Conservation (phyloP, 2,329 filamentous ascomycete genomes). For the Verticillium tricorpus region DNA sequence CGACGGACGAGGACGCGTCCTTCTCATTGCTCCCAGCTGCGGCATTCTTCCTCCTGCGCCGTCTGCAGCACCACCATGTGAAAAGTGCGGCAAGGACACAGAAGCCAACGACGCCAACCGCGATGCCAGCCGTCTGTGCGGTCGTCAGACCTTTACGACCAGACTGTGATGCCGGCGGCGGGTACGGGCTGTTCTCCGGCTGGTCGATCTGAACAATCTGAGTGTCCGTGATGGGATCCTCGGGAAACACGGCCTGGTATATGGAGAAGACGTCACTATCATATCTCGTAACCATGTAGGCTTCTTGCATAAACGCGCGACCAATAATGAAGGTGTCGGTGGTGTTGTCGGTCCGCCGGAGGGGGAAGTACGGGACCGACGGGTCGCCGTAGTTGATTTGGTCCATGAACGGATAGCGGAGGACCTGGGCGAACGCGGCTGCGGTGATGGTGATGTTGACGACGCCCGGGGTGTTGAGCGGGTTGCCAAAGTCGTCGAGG, state of each 20-base stretch:
- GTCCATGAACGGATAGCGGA: conserved; percentile 45
- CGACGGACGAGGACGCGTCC: conserved; percentile 27
- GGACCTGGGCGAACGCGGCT: conserved; percentile 42
- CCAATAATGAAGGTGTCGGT: conserved; percentile 54
- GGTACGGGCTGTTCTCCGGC: conserved; percentile 42
- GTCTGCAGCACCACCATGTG: conserved; percentile 26
- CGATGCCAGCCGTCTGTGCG: conserved; percentile 40
- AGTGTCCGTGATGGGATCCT: conserved; percentile 31
- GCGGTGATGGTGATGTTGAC: conserved; percentile 53
- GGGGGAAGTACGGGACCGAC: conserved; percentile 59
- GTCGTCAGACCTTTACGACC: conserved; percentile 27
- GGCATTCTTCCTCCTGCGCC: conserved; percentile 22
- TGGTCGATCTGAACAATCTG: conserved; percentile 37
- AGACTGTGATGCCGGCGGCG: conserved; percentile 24
- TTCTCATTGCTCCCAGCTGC: conserved; percentile 26
- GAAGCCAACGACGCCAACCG: conserved; percentile 32
- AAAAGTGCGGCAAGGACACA: conserved; percentile 23
- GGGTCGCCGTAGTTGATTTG: conserved; percentile 38
- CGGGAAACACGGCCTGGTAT: conserved; percentile 51
- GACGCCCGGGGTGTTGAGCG: conserved; percentile 43
- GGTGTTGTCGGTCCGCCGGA: conserved; percentile 48
- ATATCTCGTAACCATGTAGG: conserved; percentile 55
- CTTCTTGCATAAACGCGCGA: conserved; percentile 66
- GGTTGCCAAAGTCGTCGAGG: conserved; percentile 44
- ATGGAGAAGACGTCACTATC: conserved; percentile 49